Evolutionary conservation across 2,329 filamentous ascomycete genomes (phyloP), one percentile per base, ranked within the genome.

Genomic region (Pyrenophora graminea): DNA sequence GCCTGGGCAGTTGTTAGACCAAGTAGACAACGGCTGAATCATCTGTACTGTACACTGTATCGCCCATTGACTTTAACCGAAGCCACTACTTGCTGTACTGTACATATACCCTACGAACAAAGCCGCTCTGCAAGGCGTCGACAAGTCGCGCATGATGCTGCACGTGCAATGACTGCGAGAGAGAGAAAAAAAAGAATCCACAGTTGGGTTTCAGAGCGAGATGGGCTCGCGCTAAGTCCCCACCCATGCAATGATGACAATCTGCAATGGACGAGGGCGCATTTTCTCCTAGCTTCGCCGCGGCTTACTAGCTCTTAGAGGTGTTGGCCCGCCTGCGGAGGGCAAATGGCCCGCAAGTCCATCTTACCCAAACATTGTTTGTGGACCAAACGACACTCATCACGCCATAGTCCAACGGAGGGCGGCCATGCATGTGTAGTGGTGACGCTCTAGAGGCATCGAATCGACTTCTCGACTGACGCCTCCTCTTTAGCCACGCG

Each of bases 121-220:
- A 33, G 40, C 44, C 30, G 21, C 34, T 15, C 39, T 33, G 50
- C 45, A 55, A 50, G 31, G 25, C 32, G 32, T 25, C 45, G 41
- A 30, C 21, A 19, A 37, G n/a, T 23, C 53, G 47, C 48, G 40
- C 45, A 45, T 55, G 39, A 45, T 36, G 47, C 52, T 53, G 50
- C 61, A 59, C 56, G 56, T 59, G 59, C 55, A 39, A 45, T 30
- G 19, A 10, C 40, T 15, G 25, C 4, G 15, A 7, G 42, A 36
- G 38, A 30, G 34, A 38, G 25, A 18, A 46, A 33, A 42, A 30
- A 33, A 25, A 41, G 41, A 51, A 40, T 30, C 41, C 49, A 57
- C 51, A 39, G 47, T 51, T 53, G 41, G 33, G 58, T 61, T 61
- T 61, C 54, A 61, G 45, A 37, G 40, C 46, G 33, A 27, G 15